phyloP scores from a whole-genome alignment of 805 yeast genomes.

The Lachancea thermotolerans region DNA sequence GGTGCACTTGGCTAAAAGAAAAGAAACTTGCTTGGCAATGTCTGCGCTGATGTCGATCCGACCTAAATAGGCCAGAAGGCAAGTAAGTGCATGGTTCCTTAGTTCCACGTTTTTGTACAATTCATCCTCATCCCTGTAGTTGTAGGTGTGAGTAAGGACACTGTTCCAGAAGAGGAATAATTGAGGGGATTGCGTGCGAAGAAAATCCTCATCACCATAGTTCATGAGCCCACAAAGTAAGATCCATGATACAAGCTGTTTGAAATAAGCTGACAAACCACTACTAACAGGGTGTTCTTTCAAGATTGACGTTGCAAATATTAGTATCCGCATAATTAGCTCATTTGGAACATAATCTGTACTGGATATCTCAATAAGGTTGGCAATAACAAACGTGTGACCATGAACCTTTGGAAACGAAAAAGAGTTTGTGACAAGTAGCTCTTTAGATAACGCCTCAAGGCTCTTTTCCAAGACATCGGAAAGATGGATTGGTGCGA shows the following conservation, averaged over 20 bases:
- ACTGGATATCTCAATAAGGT: slow-evolving; percentile 30
- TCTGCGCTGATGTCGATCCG: slow-evolving; percentile 36
- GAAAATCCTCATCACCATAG: slow-evolving; percentile 44
- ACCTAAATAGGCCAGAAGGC: slow-evolving; percentile 47
- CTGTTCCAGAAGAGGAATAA: slow-evolving; percentile 59
- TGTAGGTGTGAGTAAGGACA: slow-evolving; percentile 44
- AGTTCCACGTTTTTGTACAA: slow-evolving; percentile 41
- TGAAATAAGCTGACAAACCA: slow-evolving; percentile 28
- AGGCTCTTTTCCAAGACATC: slow-evolving; percentile 33
- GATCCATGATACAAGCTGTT: slow-evolving; percentile 51
- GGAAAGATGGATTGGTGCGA: slow-evolving; percentile 33
- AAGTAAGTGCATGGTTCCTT: slow-evolving; percentile 52
- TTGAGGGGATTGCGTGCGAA: slow-evolving; percentile 51
- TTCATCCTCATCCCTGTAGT: slow-evolving; percentile 33
- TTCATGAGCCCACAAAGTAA: slow-evolving; percentile 57
- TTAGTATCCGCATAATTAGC: slow-evolving; percentile 39
- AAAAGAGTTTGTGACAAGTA: slow-evolving; percentile 23
- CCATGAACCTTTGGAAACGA: slow-evolving; percentile 35
- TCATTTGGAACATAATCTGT: slow-evolving; percentile 40
- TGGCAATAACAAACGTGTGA: slow-evolving; percentile 34
- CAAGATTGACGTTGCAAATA: slow-evolving; percentile 39
- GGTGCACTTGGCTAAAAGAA: slow-evolving; percentile 40
- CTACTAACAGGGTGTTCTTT: slow-evolving; percentile 33
- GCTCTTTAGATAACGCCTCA: slow-evolving; percentile 31
- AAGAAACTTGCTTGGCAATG: slow-evolving; percentile 40